phyloP scores from a whole-genome alignment of 257 asterid species.

The Eustoma russellianum region DNA sequence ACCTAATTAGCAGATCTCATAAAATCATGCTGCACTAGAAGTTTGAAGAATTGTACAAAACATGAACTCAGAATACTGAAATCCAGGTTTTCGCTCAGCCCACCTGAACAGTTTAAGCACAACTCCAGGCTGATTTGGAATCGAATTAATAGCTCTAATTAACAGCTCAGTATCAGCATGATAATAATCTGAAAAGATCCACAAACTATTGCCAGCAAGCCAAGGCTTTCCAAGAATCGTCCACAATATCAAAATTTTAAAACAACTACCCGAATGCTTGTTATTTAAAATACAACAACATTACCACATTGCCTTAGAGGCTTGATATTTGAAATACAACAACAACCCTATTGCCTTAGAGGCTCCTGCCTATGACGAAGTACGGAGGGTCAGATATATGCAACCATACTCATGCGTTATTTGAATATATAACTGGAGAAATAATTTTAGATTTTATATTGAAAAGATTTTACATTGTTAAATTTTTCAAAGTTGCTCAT shows the following conservation, averaged over 20 bases:
- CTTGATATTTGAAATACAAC: too few species aligned
- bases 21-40: conserved; percentile 40
- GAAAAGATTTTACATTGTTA: conserved; percentile 5
- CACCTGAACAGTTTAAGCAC: conserved; percentile 48
- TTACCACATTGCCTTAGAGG: too few species aligned
- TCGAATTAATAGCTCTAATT: conserved; percentile 35
- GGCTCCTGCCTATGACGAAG: too few species aligned
- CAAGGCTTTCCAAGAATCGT: conserved; percentile 28
- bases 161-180: conserved; percentile 42
- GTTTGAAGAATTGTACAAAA: conserved; percentile 56
- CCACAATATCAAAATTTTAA: conserved; percentile 31
- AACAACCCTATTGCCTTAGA: too few species aligned
- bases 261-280: conserved; percentile 18
- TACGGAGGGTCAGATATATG: too few species aligned
- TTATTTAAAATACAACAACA: too few species aligned
- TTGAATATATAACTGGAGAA: conserved; percentile 19
- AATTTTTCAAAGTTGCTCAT: background rate
- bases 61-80: conserved; percentile 43
- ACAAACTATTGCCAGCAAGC: conserved; percentile 26
- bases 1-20: conserved; percentile 61
- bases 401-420: too few species aligned
- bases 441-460: too few species aligned
- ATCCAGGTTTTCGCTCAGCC: conserved; percentile 60
- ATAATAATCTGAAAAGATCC: conserved; percentile 43
- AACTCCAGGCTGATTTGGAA: conserved; percentile 28